These are phyloP conservation scores for Glomus cerebriforme DNA, from an alignment of 192 early-diverging fungal species.

Conservation along the genomic window DNA sequence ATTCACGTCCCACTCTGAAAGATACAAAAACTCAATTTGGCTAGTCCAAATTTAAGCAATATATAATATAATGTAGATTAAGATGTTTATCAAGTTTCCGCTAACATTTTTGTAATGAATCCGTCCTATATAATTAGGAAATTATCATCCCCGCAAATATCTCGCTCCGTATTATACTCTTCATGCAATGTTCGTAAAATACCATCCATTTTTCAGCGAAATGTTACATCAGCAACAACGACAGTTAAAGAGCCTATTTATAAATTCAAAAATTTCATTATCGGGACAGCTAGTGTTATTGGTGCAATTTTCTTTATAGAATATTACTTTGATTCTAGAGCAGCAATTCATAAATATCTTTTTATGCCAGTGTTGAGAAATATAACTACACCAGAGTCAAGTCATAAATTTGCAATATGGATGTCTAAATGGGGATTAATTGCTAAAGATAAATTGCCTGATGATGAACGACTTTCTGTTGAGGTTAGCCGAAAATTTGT, in stretches of 20 bases:
- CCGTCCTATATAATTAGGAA: not conserved
- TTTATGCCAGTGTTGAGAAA: slow-evolving; percentile 69
- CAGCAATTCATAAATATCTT: slow-evolving; percentile 66
- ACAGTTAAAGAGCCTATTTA: not conserved
- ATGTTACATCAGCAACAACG: not conserved
- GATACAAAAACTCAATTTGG: too few species aligned
- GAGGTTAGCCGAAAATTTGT: slow-evolving; percentile 40
- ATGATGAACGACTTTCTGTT: slow-evolving; percentile 53
- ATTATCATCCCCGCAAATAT: not conserved
- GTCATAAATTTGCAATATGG: slow-evolving; percentile 70
- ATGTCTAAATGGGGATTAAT: slow-evolving; percentile 60
- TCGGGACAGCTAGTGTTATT: slow-evolving; percentile 43
- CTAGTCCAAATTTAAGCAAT: too few species aligned
- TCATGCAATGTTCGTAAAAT: not conserved
- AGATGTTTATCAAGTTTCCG: too few species aligned
- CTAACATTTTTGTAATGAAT: not conserved
- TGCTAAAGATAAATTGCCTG: slow-evolving; percentile 61
- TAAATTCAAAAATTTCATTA: slow-evolving; percentile 41
- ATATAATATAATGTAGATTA: too few species aligned
- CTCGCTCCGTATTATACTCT: not conserved
- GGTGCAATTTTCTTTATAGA: slow-evolving; percentile 49
- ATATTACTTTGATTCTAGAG: slow-evolving; percentile 74
- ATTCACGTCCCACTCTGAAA: too few species aligned
- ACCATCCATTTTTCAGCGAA: not conserved
- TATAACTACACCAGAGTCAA: slow-evolving; percentile 70